Conservation (phyloP, 257 asterid species). For the Cynanchum wilfordii region DNA sequence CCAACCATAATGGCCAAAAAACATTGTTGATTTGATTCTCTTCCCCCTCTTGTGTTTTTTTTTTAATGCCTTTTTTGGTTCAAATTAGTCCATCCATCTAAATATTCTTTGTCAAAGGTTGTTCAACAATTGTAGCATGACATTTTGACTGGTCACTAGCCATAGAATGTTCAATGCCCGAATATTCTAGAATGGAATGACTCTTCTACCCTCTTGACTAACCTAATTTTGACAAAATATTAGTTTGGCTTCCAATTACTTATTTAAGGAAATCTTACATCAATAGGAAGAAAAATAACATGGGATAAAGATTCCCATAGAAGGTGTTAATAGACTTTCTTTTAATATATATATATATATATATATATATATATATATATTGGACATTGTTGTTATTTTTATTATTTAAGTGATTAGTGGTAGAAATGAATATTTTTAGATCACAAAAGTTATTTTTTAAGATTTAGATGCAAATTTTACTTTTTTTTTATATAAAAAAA, state of each 20-base stretch:
- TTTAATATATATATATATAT: too few species aligned
- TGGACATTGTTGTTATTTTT: too few species aligned
- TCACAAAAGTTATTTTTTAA: too few species aligned
- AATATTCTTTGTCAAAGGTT: conserved; percentile 19
- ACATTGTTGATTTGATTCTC: conserved; percentile 15
- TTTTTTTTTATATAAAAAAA: too few species aligned
- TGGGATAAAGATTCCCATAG: not conserved
- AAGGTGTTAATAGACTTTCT: too few species aligned
- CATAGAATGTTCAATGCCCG: conserved; percentile 2
- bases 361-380: too few species aligned
- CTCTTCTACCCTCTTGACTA: not conserved
- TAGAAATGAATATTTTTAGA: too few species aligned
- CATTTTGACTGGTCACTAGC: conserved; percentile 13
- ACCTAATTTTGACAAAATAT: not conserved
- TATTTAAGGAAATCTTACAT: not conserved
- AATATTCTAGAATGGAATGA: conserved; percentile 16
- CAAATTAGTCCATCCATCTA: conserved; percentile 17
- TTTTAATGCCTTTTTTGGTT: not conserved
- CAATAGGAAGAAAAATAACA: not conserved
- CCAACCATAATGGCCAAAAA: not conserved
- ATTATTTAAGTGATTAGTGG: too few species aligned
- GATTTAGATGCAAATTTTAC: too few species aligned
- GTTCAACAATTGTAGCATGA: conserved; percentile 10
- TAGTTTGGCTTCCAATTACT: not conserved
- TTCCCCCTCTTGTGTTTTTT: too few species aligned